A percentile compares a stretch with the other conserved stretches of the same genome.
Conservation (phyloP, 306 rosid genomes). For the Prunus fruticosa region DNA sequence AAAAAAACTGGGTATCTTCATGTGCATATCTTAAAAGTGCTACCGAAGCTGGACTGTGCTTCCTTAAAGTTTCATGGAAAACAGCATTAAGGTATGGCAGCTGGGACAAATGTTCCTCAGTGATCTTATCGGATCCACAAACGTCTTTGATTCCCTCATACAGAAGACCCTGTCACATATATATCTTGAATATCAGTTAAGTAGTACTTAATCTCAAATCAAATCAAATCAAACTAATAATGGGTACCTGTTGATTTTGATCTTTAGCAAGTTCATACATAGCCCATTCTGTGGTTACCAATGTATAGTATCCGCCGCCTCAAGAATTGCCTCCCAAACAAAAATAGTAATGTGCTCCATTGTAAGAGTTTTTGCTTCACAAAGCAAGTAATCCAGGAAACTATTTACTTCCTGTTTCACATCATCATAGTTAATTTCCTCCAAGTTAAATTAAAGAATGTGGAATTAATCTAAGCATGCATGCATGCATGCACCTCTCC, state of each 20-base stretch:
- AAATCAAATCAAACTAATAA: too few species aligned
- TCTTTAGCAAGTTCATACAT: constrained; percentile 69
- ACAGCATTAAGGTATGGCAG: constrained; percentile 66
- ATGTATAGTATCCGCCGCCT: constrained; percentile 70
- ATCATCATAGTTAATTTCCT: background rate
- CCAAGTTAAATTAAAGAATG: background rate
- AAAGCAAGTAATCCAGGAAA: constrained; percentile 47
- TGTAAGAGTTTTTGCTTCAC: constrained; percentile 53
- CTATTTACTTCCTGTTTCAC: constrained; percentile 48
- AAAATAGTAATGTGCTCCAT: constrained; percentile 52
- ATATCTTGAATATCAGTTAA: background rate
- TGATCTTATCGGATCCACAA: constrained; percentile 51
- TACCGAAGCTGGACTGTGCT: constrained; percentile 59
- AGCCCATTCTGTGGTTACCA: constrained; percentile 81
- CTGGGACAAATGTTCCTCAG: constrained; percentile 60
- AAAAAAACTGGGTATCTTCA: constrained; percentile 68
- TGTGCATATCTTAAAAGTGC: constrained; percentile 59
- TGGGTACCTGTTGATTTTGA: constrained; percentile 53
- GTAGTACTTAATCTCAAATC: background rate
- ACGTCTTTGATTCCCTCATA: constrained; percentile 39
- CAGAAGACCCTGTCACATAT: constrained; percentile 45
- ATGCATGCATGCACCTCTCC: constrained; percentile 42
- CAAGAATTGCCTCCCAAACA: constrained; percentile 80
- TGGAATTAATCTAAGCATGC: background rate
- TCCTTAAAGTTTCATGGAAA: constrained; percentile 78